Evolutionary conservation across 2,329 filamentous ascomycete species (phyloP), one percentile per base, ranked within the genome.

Genomic region (Fusarium sulawesiense): DNA sequence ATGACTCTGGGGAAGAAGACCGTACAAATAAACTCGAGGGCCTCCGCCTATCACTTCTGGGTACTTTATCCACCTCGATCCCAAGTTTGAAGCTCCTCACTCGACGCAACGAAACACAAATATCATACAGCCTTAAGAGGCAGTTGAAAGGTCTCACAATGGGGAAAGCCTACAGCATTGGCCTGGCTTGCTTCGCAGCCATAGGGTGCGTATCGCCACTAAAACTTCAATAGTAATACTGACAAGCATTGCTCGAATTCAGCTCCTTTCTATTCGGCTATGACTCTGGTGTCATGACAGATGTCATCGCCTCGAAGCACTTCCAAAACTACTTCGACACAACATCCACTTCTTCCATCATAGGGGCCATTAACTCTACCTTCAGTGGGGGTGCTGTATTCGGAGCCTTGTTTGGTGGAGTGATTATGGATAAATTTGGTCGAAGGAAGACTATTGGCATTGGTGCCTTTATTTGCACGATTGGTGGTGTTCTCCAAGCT

Each of bases 341-440:
- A 9, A 79, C 32, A 75, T 82, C 16, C 83, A 70, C 73, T 3
- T 75, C 73, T 2, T 61, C 73, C 44, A 75, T 86, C 18, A 82
- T 88, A 49, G 87, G 87, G 5, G 87, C 86, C n/a, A 88, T 89
- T 74, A 87, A 88, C 74, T 86, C 86, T 40, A 88, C 86, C 2
- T 89, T 88, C 68, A 75, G 64, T 16, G 73, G 73, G n/a, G 72
- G 73, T 4, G 73, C 73, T 6, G 73, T 73, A 11, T 71, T 75
- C n/a, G 73, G 73, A 3, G 71, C 72, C 2, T 30, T 75, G 4
- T 72, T 75, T 6, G 70, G 70, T 7, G 73, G 73, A 23, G 65
- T 66, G 0, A 88, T 86, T 3, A 87, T 87, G 82, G 87, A 89
- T 67, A 81, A 82, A 25, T 83, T 87, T 49, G 87, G 87, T 5